Conservation (phyloP, 305 asterid species). For the Ruellia speciosa region DNA sequence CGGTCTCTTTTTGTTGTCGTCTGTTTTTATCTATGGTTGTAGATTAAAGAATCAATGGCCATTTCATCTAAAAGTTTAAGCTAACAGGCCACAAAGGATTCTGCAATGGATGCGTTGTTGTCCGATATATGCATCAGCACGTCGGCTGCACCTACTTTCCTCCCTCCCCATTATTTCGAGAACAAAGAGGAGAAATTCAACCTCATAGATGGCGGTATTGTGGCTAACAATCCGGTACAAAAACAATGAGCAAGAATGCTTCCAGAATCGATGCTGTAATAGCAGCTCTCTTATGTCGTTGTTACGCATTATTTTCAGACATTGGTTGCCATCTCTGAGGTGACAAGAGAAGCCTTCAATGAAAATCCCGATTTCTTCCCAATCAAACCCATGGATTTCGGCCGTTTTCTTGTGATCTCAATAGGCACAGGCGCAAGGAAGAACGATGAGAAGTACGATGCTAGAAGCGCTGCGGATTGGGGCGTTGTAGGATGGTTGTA, state of each 20-base stretch:
- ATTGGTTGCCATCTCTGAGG: conserved; percentile 28
- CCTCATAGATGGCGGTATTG: conserved; percentile 28
- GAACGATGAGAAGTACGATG: conserved; percentile 24
- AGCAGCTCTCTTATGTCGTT: not conserved
- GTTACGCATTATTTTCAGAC: not conserved
- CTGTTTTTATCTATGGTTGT: not conserved
- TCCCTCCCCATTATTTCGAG: conserved; percentile 22
- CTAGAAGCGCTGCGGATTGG: conserved; percentile 34
- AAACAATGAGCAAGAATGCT: too few relatives aligned
- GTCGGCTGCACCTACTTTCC: conserved; percentile 27
- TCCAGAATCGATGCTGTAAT: not conserved
- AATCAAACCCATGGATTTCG: conserved; percentile 23
- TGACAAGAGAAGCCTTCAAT: conserved; percentile 19
- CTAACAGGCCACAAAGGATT: not conserved
- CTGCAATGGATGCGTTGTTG: conserved; percentile 25
- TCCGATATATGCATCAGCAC: conserved; percentile 29
- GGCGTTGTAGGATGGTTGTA: conserved; percentile 36
- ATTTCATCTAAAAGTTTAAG: not conserved
- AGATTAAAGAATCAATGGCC: too few relatives aligned
- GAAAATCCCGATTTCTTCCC: conserved; percentile 26
- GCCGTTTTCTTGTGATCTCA: conserved; percentile 32
- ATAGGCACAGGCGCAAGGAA: conserved; percentile 34
- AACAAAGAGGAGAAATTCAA: conserved; percentile 16
- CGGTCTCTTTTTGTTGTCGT: conserved; percentile 19
- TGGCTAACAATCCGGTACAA: conserved; percentile 23